Evolutionary conservation across 2,329 filamentous ascomycete genomes (phyloP).

Genomic region (Calonectria leucothoes): DNA sequence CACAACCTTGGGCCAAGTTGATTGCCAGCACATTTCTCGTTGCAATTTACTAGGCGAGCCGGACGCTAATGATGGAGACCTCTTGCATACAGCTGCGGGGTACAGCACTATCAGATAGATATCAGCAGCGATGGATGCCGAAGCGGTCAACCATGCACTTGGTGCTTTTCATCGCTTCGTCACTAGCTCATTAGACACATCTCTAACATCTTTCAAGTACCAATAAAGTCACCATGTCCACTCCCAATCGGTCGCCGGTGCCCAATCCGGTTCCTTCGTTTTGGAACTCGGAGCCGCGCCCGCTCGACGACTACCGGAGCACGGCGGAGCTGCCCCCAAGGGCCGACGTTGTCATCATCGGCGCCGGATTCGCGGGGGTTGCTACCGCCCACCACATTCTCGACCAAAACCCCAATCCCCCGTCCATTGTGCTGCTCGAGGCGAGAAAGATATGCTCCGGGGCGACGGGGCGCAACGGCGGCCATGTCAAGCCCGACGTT

Average conservation of each 20-base stretch:
- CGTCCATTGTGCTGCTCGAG: constrained; percentile 47
- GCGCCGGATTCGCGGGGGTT: constrained; percentile 44
- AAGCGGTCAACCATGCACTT: neutral
- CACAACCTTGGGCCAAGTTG: neutral
- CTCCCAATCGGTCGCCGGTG: constrained; percentile 8
- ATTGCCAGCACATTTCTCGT: neutral
- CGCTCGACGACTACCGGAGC: constrained; percentile 22
- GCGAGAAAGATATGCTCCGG: constrained; percentile 49
- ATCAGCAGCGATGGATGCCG: neutral
- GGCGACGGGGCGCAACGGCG: constrained; percentile 50
- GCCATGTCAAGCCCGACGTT: constrained; percentile 36
- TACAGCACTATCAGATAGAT: constrained; percentile 5
- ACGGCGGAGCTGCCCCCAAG: constrained; percentile 46
- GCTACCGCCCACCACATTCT: constrained; percentile 56
- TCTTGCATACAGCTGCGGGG: neutral
- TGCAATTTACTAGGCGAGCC: neutral
- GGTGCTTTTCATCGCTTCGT: neutral
- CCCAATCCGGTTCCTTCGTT: constrained; percentile 24
- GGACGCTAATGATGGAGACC: neutral
- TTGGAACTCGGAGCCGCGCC: constrained; percentile 18
- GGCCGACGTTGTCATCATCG: constrained; percentile 57
- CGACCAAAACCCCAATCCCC: constrained; percentile 27
- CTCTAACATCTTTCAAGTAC: no score
- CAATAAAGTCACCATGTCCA: constrained; percentile 6
- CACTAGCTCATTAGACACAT: neutral